Conservation (phyloP, 768 basidiomycete genomes). For the Suillus lakei region DNA sequence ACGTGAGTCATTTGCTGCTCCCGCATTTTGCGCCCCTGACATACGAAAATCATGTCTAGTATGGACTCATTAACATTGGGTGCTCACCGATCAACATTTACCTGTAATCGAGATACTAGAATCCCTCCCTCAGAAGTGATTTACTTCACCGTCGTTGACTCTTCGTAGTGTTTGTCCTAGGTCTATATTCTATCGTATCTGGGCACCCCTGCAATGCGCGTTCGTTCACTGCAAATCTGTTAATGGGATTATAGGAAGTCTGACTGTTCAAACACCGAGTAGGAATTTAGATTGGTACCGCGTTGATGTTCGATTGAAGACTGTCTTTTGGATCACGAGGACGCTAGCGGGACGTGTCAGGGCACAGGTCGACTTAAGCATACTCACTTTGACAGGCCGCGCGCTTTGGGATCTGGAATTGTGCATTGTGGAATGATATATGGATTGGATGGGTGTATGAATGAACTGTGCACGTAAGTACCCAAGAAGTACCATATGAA, state of each 20-base stretch:
- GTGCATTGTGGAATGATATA: too few relatives aligned
- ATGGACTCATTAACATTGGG: constrained; percentile 5
- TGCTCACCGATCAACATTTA: constrained; percentile 5
- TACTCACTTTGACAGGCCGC: too few relatives aligned
- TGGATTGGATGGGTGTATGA: too few relatives aligned
- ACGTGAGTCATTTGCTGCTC: constrained; percentile 1
- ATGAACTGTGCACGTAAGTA: too few relatives aligned
- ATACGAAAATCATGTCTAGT: not conserved
- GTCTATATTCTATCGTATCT: not conserved
- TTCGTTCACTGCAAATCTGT: not conserved
- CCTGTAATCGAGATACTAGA: not conserved
- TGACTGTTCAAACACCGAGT: not conserved
- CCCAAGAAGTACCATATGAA: not conserved
- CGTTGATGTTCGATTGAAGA: not conserved
- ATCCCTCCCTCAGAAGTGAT: not conserved
- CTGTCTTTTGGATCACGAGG: not conserved
- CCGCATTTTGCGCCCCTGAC: not conserved
- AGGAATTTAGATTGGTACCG: not conserved
- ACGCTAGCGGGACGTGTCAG: not conserved
- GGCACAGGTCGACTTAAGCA: not conserved
- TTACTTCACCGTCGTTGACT: not conserved
- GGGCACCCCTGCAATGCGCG: not conserved
- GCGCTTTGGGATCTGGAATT: too few relatives aligned
- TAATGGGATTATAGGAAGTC: not conserved
- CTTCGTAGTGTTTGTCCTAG: not conserved